Conservation (phyloP, 2,329 filamentous ascomycete genomes). For the Colletotrichum lentis region DNA sequence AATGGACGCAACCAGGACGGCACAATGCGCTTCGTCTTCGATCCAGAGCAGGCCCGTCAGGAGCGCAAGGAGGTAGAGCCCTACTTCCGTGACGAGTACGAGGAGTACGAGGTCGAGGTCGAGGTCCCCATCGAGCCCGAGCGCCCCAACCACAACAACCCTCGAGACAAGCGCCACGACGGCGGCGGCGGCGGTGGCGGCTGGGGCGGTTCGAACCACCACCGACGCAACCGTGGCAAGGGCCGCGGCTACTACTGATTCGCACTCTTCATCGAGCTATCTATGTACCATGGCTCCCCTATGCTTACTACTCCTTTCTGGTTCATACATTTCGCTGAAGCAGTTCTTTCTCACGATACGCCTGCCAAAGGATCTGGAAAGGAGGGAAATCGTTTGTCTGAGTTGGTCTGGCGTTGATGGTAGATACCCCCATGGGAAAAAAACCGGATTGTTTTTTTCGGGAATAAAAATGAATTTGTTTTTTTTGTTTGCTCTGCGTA, state of each 20-base stretch:
- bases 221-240: conserved; percentile 23
- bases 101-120: conserved; percentile 80
- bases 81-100: conserved; percentile 77
- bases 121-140: conserved; percentile 66
- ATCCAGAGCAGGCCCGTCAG: conserved; percentile 74
- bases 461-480: neutral
- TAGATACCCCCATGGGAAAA: conserved; percentile 31
- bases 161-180: conserved; percentile 28
- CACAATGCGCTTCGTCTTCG: conserved; percentile 89
- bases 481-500: neutral
- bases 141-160: conserved; percentile 21
- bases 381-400: conserved; percentile 18
- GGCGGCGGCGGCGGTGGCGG: conserved; percentile 11
- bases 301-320: neutral
- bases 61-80: conserved; percentile 74
- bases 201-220: conserved; percentile 22
- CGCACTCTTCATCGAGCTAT: neutral
- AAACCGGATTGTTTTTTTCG: conserved; percentile 19
- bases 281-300: neutral
- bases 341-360: neutral
- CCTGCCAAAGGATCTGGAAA: neutral
- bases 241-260: conserved; percentile 33
- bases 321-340: neutral
- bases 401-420: conserved; percentile 30
- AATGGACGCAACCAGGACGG: conserved; percentile 65